Percentiles rank a stretch among this genome's conserved stretches.
phyloP scores from a whole-genome alignment of 2,329 filamentous ascomycete genomes.

The Zopfia rhizophila region DNA sequence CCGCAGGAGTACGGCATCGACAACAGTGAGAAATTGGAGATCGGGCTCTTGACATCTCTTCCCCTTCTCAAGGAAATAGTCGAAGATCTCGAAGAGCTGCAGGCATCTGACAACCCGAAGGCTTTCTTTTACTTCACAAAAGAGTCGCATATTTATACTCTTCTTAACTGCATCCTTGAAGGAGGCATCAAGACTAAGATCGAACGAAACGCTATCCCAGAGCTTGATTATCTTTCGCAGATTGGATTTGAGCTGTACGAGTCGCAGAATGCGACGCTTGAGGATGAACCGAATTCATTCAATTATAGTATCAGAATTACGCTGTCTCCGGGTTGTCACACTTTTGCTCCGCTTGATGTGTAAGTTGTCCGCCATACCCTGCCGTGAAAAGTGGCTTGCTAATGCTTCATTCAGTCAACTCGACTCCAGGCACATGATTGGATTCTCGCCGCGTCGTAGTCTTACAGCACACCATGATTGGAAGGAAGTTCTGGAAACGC shows the following conservation, averaged over 20 bases:
- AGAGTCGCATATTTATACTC: conserved; percentile 97
- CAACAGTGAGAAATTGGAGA: conserved; percentile 97
- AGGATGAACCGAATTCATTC: conserved; percentile 75
- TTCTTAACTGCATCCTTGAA: conserved; percentile 97
- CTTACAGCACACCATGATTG: conserved; percentile 92
- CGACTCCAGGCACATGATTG: conserved; percentile 95
- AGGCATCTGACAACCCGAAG: conserved; percentile 92
- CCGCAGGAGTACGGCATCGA: conserved; percentile 98
- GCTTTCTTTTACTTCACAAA: conserved; percentile 99
- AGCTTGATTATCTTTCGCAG: conserved; percentile 96
- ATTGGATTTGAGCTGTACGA: conserved; percentile 99
- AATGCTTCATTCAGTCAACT: conserved; percentile 66
- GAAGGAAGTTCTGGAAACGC: conserved; percentile 95
- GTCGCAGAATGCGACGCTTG: conserved; percentile 75
- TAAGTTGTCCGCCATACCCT: conserved; percentile 29
- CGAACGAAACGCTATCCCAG: conserved; percentile 90
- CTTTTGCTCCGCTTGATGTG: conserved; percentile 94
- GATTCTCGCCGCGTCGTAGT: conserved; percentile 88
- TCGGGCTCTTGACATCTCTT: conserved; percentile 91
- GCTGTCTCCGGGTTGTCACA: conserved; percentile 94
- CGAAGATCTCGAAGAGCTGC: conserved; percentile 94
- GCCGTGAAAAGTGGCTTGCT: conserved; percentile 19
- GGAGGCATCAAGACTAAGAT: conserved; percentile 98
- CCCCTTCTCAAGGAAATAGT: conserved; percentile 97
- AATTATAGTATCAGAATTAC: conserved; percentile 97